Conservation (phyloP, 257 asterid species). For the Coffea eugenioides region DNA sequence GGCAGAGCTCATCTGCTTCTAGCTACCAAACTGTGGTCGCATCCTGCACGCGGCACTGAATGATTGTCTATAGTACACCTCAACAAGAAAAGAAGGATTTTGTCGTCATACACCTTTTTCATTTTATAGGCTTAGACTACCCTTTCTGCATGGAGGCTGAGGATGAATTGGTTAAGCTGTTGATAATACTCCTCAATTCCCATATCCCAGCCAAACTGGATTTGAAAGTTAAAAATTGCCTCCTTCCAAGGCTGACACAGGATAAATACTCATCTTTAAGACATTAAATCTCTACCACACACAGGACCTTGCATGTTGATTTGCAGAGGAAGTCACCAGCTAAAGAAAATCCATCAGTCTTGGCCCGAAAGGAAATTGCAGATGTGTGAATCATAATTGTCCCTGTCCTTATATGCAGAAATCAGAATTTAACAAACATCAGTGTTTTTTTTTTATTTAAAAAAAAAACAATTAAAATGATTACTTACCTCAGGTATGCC, state of each 20-base stretch:
- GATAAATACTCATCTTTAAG: background rate
- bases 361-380: background rate
- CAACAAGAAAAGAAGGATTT: background rate
- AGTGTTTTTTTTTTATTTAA: background rate
- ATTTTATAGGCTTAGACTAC: background rate
- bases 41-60: background rate
- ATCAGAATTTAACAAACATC: background rate
- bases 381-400: background rate
- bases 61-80: background rate
- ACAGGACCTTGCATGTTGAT: background rate
- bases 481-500: background rate
- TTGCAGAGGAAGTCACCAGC: background rate
- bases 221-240: background rate
- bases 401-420: background rate
- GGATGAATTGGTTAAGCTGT: background rate
- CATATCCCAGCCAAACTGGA: background rate
- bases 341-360: background rate
- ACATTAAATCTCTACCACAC: background rate
- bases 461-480: background rate
- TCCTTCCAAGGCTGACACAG: background rate
- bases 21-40: background rate
- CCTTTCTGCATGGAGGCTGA: background rate
- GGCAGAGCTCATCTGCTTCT: no score
- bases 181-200: background rate
- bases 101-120: background rate